Evolutionary conservation across 108 stramenopile genomes (phyloP).

Genomic region (Skeletonema menzelii): DNA sequence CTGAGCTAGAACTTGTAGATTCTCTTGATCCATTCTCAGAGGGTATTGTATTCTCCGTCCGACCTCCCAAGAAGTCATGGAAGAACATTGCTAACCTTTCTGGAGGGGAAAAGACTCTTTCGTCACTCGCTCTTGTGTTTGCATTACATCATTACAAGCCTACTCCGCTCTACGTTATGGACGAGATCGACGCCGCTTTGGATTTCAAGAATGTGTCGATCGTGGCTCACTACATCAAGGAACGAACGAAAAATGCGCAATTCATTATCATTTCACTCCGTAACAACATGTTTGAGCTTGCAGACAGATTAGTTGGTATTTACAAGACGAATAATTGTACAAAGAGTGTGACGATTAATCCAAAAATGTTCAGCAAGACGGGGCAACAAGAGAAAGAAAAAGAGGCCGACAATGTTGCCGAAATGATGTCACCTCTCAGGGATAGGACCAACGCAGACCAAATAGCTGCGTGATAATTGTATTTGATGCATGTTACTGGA

Average conservation of each 20-base stretch:
- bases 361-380: conserved; percentile 42
- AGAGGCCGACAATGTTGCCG: background rate
- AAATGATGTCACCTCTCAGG: conserved; percentile 25
- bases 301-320: conserved; percentile 97
- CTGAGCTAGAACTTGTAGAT: conserved; percentile 98
- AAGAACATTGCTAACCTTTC: conserved; percentile 98
- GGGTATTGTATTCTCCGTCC: conserved; percentile 96
- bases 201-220: conserved; percentile 99
- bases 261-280: conserved; percentile 98
- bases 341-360: conserved; percentile 97
- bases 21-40: conserved; percentile 99
- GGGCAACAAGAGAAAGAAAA: conserved; percentile 8
- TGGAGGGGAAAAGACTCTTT: conserved; percentile 98
- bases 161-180: conserved; percentile 99
- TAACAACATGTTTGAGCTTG: conserved; percentile 99
- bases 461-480: background rate
- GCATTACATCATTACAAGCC: conserved; percentile 99
- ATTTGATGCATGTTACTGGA: background rate
- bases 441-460: conserved; percentile 32
- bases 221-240: conserved; percentile 99
- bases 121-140: conserved; percentile 98
- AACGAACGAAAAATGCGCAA: conserved; percentile 97
- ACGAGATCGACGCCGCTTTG: conserved; percentile 99
- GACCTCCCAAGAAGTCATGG: conserved; percentile 99
- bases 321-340: conserved; percentile 98